Percentiles rank a stretch among this genome's conserved stretches.
Evolutionary conservation across 2,329 filamentous ascomycete genomes (phyloP).

Genomic region (Xylaria sp.): DNA sequence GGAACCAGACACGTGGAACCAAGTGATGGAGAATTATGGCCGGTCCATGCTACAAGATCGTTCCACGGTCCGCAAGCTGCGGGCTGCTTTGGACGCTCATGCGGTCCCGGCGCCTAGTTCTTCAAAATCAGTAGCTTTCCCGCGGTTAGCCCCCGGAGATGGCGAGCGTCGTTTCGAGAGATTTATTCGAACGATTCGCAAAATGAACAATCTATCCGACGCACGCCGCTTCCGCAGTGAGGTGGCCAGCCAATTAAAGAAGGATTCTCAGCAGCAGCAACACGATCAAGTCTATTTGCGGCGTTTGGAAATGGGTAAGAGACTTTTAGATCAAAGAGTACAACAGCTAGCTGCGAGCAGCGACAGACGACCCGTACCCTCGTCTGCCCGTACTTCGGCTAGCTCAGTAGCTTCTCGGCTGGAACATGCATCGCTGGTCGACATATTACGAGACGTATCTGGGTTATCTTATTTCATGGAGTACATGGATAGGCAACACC

Average conservation of each 20-base stretch:
- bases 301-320: slow-evolving; percentile 90
- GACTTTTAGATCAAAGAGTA: slow-evolving; percentile 89
- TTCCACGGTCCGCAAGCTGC: slow-evolving; percentile 90
- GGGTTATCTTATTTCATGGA: slow-evolving; percentile 99
- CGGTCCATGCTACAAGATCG: slow-evolving; percentile 91
- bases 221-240: slow-evolving; percentile 92
- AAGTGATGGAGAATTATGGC: slow-evolving; percentile 89
- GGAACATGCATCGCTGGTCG: slow-evolving; percentile 80
- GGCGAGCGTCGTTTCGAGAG: slow-evolving; percentile 94
- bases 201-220: slow-evolving; percentile 91
- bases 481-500: slow-evolving; percentile 91
- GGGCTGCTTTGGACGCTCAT: slow-evolving; percentile 93
- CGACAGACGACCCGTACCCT: slow-evolving; percentile 55
- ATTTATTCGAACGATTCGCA: slow-evolving; percentile 89
- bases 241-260: slow-evolving; percentile 89
- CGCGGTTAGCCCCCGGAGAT: slow-evolving; percentile 82
- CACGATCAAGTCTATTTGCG: slow-evolving; percentile 89
- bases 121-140: slow-evolving; percentile 75
- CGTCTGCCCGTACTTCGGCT: slow-evolving; percentile 48
- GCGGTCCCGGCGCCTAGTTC: slow-evolving; percentile 80
- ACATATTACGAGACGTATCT: slow-evolving; percentile 89
- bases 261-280: slow-evolving; percentile 79
- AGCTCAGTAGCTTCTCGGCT: slow-evolving; percentile 67
- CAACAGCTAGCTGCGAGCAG: slow-evolving; percentile 79
- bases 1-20: slow-evolving; percentile 98